A percentile compares a stretch with the other conserved stretches of the same genome.
Conservation (phyloP, 2,329 filamentous ascomycete species). For the Periconia macrospinosa region DNA sequence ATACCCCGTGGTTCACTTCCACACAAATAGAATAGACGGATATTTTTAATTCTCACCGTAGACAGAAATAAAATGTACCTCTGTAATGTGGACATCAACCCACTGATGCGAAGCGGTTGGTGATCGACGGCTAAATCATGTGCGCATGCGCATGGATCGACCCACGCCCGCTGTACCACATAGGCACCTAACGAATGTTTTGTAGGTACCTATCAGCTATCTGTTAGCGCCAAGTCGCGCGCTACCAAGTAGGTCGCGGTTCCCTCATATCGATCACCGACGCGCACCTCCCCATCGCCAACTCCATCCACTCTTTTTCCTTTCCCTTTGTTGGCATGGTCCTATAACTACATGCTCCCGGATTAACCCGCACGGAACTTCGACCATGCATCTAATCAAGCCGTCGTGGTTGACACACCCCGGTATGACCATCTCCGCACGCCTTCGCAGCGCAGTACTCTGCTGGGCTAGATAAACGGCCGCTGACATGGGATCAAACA, state of each 20-base stretch:
- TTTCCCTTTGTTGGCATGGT: slow-evolving; percentile 20
- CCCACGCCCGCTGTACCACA: slow-evolving; percentile 29
- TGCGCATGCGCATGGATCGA: slow-evolving; percentile 9
- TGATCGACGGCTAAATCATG: slow-evolving; percentile 35
- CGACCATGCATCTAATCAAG: slow-evolving; percentile 71
- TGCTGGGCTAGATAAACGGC: not conserved
- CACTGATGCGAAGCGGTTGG: too few relatives aligned
- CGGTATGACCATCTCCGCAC: slow-evolving; percentile 55
- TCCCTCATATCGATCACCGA: slow-evolving; percentile 6
- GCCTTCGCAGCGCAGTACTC: slow-evolving; percentile 1
- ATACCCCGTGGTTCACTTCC: too few relatives aligned
- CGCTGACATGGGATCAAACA: slow-evolving; percentile 38
- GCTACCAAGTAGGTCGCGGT: slow-evolving; percentile 35
- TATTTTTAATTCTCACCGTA: too few relatives aligned
- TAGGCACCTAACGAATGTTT: slow-evolving; percentile 17
- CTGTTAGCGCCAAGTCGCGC: slow-evolving; percentile 17
- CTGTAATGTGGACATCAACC: too few relatives aligned
- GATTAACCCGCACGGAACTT: slow-evolving; percentile 13
- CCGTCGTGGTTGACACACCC: slow-evolving; percentile 95
- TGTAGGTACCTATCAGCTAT: too few relatives aligned
- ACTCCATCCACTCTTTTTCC: slow-evolving; percentile 1
- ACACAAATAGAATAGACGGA: too few relatives aligned
- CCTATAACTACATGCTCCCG: slow-evolving; percentile 27
- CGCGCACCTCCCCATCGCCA: slow-evolving; percentile 18
- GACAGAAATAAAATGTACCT: too few relatives aligned